These are phyloP conservation scores for Amylostereum areolatum DNA, from an alignment of 1,284 basidiomycete species.

Conservation along the genomic window DNA sequence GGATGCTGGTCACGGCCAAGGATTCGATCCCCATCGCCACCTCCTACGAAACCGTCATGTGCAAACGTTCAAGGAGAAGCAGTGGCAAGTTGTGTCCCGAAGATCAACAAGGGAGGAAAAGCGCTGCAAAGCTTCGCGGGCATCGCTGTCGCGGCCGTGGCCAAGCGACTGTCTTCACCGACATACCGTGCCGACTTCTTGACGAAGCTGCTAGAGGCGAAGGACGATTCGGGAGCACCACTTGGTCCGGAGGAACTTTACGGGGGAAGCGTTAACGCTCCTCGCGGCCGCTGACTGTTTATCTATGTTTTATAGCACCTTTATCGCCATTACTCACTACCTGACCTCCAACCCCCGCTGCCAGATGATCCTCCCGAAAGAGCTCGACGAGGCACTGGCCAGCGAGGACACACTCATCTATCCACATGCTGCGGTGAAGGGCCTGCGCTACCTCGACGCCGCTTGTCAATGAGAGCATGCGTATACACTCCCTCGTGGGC, in stretches of 20 bases:
- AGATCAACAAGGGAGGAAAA: constrained; percentile 66
- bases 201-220: constrained; percentile 71
- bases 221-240: constrained; percentile 72
- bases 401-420: constrained; percentile 49
- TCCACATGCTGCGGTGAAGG: constrained; percentile 59
- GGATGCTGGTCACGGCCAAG: constrained; percentile 76
- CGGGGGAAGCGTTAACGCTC: constrained; percentile 82
- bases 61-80: too few species aligned
- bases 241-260: constrained; percentile 80
- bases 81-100: too few species aligned
- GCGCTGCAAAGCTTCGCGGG: constrained; percentile 75
- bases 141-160: constrained; percentile 79
- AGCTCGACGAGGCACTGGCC: constrained; percentile 76
- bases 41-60: constrained; percentile 90
- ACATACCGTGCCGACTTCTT: constrained; percentile 77
- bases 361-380: constrained; percentile 70
- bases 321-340: constrained; percentile 71
- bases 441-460: constrained; percentile 70
- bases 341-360: constrained; percentile 62
- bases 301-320: background rate
- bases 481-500: constrained; percentile 75
- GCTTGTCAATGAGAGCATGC: constrained; percentile 80
- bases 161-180: constrained; percentile 60
- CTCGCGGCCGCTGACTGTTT: too few species aligned
- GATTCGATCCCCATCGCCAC: constrained; percentile 68